A percentile compares a stretch with the other conserved stretches of the same genome.
Conservation (phyloP, 371 early-diverging fungal species). For the Furculomyces boomerangus region DNA sequence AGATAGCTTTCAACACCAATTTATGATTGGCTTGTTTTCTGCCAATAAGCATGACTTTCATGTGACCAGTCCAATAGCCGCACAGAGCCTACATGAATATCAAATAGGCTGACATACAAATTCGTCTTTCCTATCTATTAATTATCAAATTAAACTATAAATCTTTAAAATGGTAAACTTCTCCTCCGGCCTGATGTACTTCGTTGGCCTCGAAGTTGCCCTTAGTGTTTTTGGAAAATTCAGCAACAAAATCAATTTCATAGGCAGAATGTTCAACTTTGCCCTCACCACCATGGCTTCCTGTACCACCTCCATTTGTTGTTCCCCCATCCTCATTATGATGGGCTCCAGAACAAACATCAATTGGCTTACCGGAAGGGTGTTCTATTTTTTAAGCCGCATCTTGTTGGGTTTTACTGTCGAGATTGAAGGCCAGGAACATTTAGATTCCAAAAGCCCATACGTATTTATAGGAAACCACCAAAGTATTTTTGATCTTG, state of each 20-base stretch:
- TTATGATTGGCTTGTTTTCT: too few relatives aligned
- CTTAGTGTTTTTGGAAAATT: background rate
- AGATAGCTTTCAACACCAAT: too few relatives aligned
- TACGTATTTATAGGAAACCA: constrained; percentile 70
- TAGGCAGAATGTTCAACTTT: background rate
- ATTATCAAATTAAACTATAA: too few relatives aligned
- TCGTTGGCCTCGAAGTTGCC: background rate
- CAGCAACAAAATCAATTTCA: background rate
- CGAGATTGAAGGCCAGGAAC: constrained; percentile 38
- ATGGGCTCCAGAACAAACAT: constrained; percentile 27
- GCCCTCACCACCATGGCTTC: background rate
- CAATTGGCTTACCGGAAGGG: constrained; percentile 40
- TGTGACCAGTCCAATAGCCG: too few relatives aligned
- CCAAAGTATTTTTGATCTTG: constrained; percentile 66
- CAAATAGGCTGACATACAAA: too few relatives aligned
- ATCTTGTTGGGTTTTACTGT: constrained; percentile 34
- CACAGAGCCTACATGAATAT: too few relatives aligned
- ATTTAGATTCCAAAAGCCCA: constrained; percentile 27
- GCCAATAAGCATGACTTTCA: too few relatives aligned
- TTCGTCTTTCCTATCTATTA: too few relatives aligned
- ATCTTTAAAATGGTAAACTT: background rate
- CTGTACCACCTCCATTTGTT: constrained; percentile 10
- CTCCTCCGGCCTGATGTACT: background rate
- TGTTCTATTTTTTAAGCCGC: constrained; percentile 28
- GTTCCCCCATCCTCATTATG: constrained; percentile 26